Evolutionary conservation across 352 stramenopile species (phyloP), one percentile per base, ranked within the genome.

Genomic region (Aphanomyces euteiches): DNA sequence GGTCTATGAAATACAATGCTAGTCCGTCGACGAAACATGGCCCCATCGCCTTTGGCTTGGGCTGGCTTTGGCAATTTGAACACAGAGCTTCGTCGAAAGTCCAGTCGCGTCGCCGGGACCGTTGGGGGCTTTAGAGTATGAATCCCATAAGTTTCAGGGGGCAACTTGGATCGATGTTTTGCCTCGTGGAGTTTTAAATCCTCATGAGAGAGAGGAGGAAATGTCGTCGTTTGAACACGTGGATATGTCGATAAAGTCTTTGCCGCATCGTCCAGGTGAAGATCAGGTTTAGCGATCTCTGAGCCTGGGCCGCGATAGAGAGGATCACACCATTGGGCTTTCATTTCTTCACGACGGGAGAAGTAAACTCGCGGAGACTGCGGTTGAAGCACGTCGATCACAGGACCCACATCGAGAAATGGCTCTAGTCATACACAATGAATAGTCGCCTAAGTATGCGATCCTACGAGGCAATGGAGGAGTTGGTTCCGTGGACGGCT

Each of bases 361-460:
- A 70, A 64, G 5, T 47, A 53, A 39, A 34, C 38, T 12, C 64
- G 64, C 2, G 64, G 64, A 3, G 64, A 70, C 8, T 36, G 40
- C n/a, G 64, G 64, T 7, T 63, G 28, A 17, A 70, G 40, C 36
- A 21, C 3, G 37, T 70, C 64, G n/a, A 59, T 28, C 4, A 41
- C 40, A 17, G 47, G 39, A n/a, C 64, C 64, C 4, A 70, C 64
- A 28, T 70, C 64, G 17, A 70, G 28, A n/a, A 70, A 70, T 17
- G 64, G 64, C 8, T 70, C 64, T 70, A 61, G 8, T 5, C 12
- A 39, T 56, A 6, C 4, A 13, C 7, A 60, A n/a, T 8, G 28
- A 40, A 37, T 36, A 19, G 19, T 21, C 12, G 28, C 17, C 37
- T 4, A 37, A 3, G 5, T 13, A 36, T 3, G 10, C n/a, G 43